phyloP scores from a whole-genome alignment of 768 basidiomycete genomes.

The Boletus huronensis region DNA sequence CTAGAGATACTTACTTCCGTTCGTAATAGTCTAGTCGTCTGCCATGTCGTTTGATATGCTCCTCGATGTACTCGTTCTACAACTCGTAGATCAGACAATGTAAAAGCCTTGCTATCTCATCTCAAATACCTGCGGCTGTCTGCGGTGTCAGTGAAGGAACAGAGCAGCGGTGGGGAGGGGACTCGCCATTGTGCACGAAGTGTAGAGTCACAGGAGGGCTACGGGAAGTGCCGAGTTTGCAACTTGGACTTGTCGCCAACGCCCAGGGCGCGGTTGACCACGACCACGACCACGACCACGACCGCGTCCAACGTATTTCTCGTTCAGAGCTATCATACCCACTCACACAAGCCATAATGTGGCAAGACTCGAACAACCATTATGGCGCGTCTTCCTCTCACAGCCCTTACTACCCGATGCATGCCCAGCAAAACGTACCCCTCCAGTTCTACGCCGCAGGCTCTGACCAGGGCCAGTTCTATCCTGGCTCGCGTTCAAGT shows the following conservation, averaged over 20 bases:
- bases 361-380: slow-evolving; percentile 65
- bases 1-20: slow-evolving; percentile 62
- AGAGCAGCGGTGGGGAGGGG: not conserved
- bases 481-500: slow-evolving; percentile 70
- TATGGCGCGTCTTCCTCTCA: slow-evolving; percentile 62
- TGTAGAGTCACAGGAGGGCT: not conserved
- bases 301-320: not conserved
- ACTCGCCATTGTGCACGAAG: slow-evolving; percentile 27
- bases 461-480: slow-evolving; percentile 56
- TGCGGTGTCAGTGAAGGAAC: slow-evolving; percentile 11
- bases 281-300: not conserved
- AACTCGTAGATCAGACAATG: slow-evolving; percentile 9
- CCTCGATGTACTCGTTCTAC: slow-evolving; percentile 99
- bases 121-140: slow-evolving; percentile 61
- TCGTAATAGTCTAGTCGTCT: slow-evolving; percentile 95
- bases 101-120: not conserved
- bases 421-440: slow-evolving; percentile 51
- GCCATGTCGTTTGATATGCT: slow-evolving; percentile 96
- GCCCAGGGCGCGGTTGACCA: not conserved
- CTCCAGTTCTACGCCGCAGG: slow-evolving; percentile 78
- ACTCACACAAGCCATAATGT: slow-evolving; percentile 44
- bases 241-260: too few species aligned
- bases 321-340: not conserved
- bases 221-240: slow-evolving; percentile 29
- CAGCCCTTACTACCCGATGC: slow-evolving; percentile 48